These are phyloP conservation scores for Malus orientalis DNA, from an alignment of 306 rosid genomes.

Conservation along the genomic window DNA sequence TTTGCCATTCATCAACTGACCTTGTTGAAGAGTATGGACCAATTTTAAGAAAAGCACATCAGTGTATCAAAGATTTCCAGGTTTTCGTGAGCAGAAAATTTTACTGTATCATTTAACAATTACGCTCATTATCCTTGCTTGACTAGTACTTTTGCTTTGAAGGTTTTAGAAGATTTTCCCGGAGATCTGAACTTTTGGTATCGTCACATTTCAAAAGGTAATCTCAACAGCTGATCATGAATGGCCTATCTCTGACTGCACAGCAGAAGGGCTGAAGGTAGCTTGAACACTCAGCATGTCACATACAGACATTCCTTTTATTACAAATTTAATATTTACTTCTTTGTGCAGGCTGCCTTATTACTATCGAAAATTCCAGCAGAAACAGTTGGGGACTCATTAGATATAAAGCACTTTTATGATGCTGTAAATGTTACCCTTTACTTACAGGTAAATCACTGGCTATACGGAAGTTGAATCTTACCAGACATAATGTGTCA, in stretches of 20 bases:
- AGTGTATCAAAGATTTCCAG: slow-evolving; percentile 52
- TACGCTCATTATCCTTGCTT: not conserved
- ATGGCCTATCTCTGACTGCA: slow-evolving; percentile 94
- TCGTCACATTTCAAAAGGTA: slow-evolving; percentile 18
- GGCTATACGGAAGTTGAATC: not conserved
- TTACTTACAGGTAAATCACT: slow-evolving; percentile 57
- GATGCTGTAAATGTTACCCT: slow-evolving; percentile 72
- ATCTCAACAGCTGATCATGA: slow-evolving; percentile 84
- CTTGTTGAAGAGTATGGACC: slow-evolving; percentile 49
- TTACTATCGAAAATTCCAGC: slow-evolving; percentile 46
- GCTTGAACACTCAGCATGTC: not conserved
- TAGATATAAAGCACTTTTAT: slow-evolving; percentile 36
- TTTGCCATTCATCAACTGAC: slow-evolving; percentile 58
- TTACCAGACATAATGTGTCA: not conserved
- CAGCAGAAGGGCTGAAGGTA: slow-evolving; percentile 91
- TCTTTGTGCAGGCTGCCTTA: slow-evolving; percentile 53
- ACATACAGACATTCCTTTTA: not conserved
- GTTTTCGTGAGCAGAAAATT: slow-evolving; percentile 2
- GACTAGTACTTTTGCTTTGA: not conserved
- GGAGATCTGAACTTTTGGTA: slow-evolving; percentile 62
- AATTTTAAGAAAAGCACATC: slow-evolving; percentile 55
- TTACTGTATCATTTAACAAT: not conserved
- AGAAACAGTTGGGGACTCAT: slow-evolving; percentile 53
- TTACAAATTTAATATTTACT: not conserved
- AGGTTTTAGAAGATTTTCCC: slow-evolving; percentile 53